Evolutionary conservation across 2,329 filamentous ascomycete species (phyloP).

Genomic region (Aspergillus spinulosporus): DNA sequence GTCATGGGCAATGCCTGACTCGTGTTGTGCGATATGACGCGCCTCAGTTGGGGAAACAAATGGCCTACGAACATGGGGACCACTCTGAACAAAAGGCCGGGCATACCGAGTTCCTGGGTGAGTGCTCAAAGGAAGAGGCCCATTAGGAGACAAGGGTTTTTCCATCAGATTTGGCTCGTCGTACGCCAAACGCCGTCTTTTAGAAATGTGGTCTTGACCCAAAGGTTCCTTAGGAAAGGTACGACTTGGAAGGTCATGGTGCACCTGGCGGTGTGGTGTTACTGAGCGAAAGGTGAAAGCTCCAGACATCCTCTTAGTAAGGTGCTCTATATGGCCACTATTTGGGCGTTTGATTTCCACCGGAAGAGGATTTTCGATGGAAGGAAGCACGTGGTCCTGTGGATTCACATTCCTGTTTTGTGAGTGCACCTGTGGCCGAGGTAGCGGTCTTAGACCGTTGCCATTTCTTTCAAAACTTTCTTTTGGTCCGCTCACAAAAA

Average conservation of each 20-base stretch:
- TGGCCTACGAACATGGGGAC: slow-evolving; percentile 25
- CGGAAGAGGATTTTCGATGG: slow-evolving; percentile 35
- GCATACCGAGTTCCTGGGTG: slow-evolving; percentile 20
- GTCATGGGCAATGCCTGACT: slow-evolving; percentile 19
- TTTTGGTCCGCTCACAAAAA: slow-evolving; percentile 36
- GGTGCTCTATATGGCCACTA: slow-evolving; percentile 27
- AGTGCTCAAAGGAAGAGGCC: slow-evolving; percentile 15
- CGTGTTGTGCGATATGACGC: slow-evolving; percentile 21
- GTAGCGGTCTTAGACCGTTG: slow-evolving; percentile 21
- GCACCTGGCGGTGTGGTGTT: slow-evolving; percentile 28
- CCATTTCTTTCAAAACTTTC: slow-evolving; percentile 22
- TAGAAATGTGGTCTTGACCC: slow-evolving; percentile 30
- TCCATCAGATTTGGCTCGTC: slow-evolving; percentile 22
- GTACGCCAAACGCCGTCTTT: slow-evolving; percentile 36
- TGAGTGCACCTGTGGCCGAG: slow-evolving; percentile 19
- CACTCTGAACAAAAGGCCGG: slow-evolving; percentile 21
- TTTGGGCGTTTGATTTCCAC: slow-evolving; percentile 27
- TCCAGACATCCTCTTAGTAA: slow-evolving; percentile 32
- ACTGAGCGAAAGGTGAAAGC: slow-evolving; percentile 30
- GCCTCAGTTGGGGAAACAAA: slow-evolving; percentile 25
- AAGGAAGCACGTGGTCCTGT: slow-evolving; percentile 37
- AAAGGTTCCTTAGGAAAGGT: slow-evolving; percentile 21
- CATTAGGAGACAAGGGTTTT: slow-evolving; percentile 16
- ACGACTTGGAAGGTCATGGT: slow-evolving; percentile 27
- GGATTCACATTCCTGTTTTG: slow-evolving; percentile 23